Evolutionary conservation across 169 alveolate genomes (phyloP).

Genomic region (Condylostoma magnum): DNA sequence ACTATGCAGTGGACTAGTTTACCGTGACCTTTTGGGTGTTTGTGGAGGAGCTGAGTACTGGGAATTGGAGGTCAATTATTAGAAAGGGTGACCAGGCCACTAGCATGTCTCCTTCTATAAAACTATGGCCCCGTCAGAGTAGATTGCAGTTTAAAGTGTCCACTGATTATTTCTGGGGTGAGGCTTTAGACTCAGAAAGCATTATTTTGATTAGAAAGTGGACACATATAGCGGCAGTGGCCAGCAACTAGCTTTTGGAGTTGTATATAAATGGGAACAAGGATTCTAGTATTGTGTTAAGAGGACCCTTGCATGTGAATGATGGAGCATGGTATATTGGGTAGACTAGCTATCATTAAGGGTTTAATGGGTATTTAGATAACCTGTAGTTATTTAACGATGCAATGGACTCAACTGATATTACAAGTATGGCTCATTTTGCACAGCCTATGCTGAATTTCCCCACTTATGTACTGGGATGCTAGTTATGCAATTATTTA

Average conservation of each 20-base stretch:
- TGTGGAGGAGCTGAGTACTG: slow-evolving; percentile 31
- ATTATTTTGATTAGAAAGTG: slow-evolving; percentile 27
- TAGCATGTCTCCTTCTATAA: slow-evolving; percentile 29
- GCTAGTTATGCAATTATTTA: slow-evolving; percentile 27
- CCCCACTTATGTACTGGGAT: slow-evolving; percentile 20
- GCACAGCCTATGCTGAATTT: slow-evolving; percentile 14
- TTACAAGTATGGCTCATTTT: not conserved
- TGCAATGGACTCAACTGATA: not conserved
- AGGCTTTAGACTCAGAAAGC: slow-evolving; percentile 31
- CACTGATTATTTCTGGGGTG: slow-evolving; percentile 35
- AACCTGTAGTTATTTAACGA: slow-evolving; percentile 14
- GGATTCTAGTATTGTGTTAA: slow-evolving; percentile 26
- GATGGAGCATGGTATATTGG: slow-evolving; percentile 33
- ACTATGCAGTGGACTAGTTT: not conserved
- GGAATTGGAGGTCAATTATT: slow-evolving; percentile 28
- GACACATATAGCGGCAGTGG: slow-evolving; percentile 21
- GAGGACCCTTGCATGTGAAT: slow-evolving; percentile 11
- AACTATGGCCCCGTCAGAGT: slow-evolving; percentile 35
- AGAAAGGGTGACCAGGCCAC: slow-evolving; percentile 18
- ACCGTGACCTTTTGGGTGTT: slow-evolving; percentile 25
- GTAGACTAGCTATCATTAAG: slow-evolving; percentile 30
- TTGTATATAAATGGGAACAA: slow-evolving; percentile 18
- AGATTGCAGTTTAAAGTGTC: slow-evolving; percentile 30
- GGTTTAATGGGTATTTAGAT: slow-evolving; percentile 27
- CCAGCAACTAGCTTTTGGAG: slow-evolving; percentile 21